Base-by-base conservation (phyloP, 176 grass and related monocot genomes). In the Eremochloa ophiuroides region DNA sequence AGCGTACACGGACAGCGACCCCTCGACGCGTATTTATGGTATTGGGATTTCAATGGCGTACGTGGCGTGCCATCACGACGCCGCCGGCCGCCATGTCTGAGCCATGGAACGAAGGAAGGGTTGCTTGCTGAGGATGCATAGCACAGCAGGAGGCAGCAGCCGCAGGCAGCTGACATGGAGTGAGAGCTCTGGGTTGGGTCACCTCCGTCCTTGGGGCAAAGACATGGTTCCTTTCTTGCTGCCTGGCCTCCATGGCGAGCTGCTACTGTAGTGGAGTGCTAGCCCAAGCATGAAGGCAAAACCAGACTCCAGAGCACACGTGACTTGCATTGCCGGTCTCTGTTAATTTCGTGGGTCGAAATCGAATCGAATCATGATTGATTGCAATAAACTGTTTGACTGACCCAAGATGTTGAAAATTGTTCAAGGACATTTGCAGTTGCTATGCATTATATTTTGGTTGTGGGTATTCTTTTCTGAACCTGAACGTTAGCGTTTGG, bases 151-250 rank as follows among this genome's bases (percentile, higher is more conserved):
- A 25, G 38, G 25, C 4, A 29, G 48, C 43, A n/a, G n/a, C n/a
- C n/a, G n/a, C n/a, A n/a, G n/a, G n/a, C 39, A 30, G 55, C 55
- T 62, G 56, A 73, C 59, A 73, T 82, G 41, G 75, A 79, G 31
- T 79, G 74, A 40, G 25, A 11, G 60, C 28, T 3, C 38, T 26
- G 82, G 17, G n/a, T 83, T 88, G 55, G 65, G 73, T 88, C 56
- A 83, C 73, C 86, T 88, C 58, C 44, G 65, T 77, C 6, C 22
- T 28, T 73, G 15, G 40, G 38, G 18, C 22, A 74, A 78, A 58
- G 35, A 78, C 73, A 77, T 26, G 73, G 66, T 90, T 79, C 88
- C 61, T 90, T 89, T 66, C 82, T 69, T 84, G 51, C 38, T 43
- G 79, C 14, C 28, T 56, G 13, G n/a, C 38, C 13, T 43, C 10